These are phyloP conservation scores for Amphichorda felina DNA, from an alignment of 2,329 filamentous ascomycete species.

Conservation along the genomic window DNA sequence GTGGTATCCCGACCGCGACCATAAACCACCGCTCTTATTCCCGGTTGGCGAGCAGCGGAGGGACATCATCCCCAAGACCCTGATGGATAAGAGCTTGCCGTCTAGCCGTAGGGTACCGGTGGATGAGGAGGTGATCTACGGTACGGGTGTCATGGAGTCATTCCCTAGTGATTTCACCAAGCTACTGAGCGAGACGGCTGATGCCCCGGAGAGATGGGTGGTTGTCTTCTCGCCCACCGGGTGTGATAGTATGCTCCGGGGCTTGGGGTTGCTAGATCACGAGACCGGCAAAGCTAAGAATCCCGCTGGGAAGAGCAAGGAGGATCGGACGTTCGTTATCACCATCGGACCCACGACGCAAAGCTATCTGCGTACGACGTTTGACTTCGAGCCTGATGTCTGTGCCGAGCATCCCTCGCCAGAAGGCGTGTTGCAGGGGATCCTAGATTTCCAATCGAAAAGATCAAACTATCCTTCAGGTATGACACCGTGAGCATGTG, in stretches of 20 bases:
- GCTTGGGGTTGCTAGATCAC: conserved; percentile 37
- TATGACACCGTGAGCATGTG: not conserved
- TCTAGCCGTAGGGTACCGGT: conserved; percentile 47
- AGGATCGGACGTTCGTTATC: conserved; percentile 51
- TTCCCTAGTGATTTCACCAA: conserved; percentile 58
- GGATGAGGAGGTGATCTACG: conserved; percentile 75
- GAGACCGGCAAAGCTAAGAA: conserved; percentile 29
- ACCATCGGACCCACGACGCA: conserved; percentile 92
- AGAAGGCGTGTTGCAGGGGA: conserved; percentile 62
- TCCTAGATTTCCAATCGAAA: conserved; percentile 24
- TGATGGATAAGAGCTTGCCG: conserved; percentile 48
- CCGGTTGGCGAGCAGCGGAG: conserved; percentile 81
- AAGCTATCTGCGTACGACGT: conserved; percentile 54
- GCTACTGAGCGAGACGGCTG: conserved; percentile 32
- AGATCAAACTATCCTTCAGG: no score
- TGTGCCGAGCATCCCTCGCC: conserved; percentile 75
- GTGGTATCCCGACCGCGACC: conserved; percentile 29
- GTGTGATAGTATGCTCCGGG: conserved; percentile 46
- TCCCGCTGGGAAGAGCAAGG: conserved; percentile 18
- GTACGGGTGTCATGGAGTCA: conserved; percentile 68
- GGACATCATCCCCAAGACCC: conserved; percentile 76
- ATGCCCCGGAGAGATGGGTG: conserved; percentile 47
- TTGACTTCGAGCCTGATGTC: conserved; percentile 61
- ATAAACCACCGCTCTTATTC: conserved; percentile 62
- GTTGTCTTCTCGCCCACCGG: conserved; percentile 63